Evolutionary conservation across 192 early-diverging fungal species (phyloP), one percentile per base, ranked within the genome.

Genomic region (Spinellus fusiger): DNA sequence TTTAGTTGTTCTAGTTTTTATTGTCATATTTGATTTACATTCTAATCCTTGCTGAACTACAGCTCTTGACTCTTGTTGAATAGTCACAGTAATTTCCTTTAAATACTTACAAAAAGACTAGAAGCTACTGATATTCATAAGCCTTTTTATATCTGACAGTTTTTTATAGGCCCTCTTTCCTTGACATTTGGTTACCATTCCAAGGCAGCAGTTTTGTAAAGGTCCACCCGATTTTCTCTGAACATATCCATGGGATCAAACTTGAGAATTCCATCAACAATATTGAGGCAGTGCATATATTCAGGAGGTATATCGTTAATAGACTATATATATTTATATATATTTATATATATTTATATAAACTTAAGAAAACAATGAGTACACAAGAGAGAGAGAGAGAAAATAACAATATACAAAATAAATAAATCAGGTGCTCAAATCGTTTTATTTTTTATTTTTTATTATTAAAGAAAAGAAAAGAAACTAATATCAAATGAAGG

Each of bases 211-310:
- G 25, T 27, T 50, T 50, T 26, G 28, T 8, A 50, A 22, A 50
- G 28, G 23, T 9, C 25, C 49, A 50, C 15, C 15, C 15, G 49
- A 27, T 4, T 20, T 26, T 50, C 49, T 50, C 28, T 26, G 1
- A 51, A 23, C n/a, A n/a, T n/a, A 27, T 51, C 25, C 49, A 51
- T 51, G 25, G 49, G n/a, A 10, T 5, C 29, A 16, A 16, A 15
- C 5, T 51, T 27, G 0, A 22, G 1, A 2, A 51, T 51, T 16
- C 29, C 49, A 28, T 51, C 25, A 10, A 27, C 26, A 27, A 51
- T 51, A 2, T 51, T 51, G 10, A 51, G 29, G 25, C 49, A 51
- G 29, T 51, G 49, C 49, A 51, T 51, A 16, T 51, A 27, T 51
- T 51, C 25, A 3, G 49, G 0, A 12, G 49, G 49, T 10, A 51